A percentile compares a stretch with the other conserved stretches of the same genome.
Evolutionary conservation across 2,329 filamentous ascomycete genomes (phyloP).

Genomic region (Sporothrix pallida): DNA sequence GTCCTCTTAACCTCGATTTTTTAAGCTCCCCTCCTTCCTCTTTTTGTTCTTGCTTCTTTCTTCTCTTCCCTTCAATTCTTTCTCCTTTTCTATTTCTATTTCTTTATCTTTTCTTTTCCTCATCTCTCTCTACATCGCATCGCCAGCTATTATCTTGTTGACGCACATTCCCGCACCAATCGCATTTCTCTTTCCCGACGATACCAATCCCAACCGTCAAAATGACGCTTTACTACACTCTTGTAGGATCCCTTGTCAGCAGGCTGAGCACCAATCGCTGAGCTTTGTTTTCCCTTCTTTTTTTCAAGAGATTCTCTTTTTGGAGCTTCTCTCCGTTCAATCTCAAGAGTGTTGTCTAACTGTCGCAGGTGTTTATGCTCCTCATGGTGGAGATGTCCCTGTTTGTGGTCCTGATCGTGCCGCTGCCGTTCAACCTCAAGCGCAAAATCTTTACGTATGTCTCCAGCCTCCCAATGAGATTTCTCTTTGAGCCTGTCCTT

Average conservation of each 20-base stretch:
- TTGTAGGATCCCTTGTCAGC: slow-evolving; percentile 46
- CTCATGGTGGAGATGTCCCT: slow-evolving; percentile 82
- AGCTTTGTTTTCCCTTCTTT: neutral
- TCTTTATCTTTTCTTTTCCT: slow-evolving; percentile 1
- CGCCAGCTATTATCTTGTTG: neutral
- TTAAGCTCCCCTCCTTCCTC: slow-evolving; percentile 15
- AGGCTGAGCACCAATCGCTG: neutral
- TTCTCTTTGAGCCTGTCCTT: neutral
- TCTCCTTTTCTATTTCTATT: neutral
- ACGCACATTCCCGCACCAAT: neutral
- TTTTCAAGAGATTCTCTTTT: neutral
- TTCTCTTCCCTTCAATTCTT: neutral
- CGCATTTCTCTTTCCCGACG: neutral
- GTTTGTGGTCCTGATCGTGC: slow-evolving; percentile 80
- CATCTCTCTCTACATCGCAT: slow-evolving; percentile 6
- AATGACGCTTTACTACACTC: slow-evolving; percentile 65
- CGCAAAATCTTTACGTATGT: slow-evolving; percentile 77
- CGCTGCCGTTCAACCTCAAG: slow-evolving; percentile 84
- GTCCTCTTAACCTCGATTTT: slow-evolving; percentile 20
- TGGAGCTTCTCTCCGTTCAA: neutral
- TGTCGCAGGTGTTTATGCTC: slow-evolving; percentile 75
- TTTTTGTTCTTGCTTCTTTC: neutral
- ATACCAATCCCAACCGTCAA: slow-evolving; percentile 42
- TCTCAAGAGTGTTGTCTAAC: slow-evolving; percentile 3
- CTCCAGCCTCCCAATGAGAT: neutral